These are phyloP conservation scores for Mycosarcoma maydis DNA, from an alignment of 1,284 basidiomycete species.

Conservation along the genomic window DNA sequence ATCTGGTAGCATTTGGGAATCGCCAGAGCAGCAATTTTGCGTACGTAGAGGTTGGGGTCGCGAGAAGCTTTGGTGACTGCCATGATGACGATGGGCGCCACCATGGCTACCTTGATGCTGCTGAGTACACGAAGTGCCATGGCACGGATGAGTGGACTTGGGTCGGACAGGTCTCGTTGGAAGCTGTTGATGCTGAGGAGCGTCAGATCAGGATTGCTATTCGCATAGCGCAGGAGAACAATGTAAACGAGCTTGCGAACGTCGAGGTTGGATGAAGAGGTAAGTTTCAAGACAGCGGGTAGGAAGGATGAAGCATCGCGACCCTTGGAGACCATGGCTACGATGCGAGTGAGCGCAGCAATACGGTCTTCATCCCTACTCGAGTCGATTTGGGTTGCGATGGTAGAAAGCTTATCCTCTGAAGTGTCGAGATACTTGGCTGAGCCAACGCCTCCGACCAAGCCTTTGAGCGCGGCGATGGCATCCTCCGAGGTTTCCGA, in stretches of 20 bases:
- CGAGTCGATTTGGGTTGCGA: constrained; percentile 58
- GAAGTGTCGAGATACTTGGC: constrained; percentile 59
- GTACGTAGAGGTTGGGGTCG: constrained; percentile 90
- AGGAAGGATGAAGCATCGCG: constrained; percentile 85
- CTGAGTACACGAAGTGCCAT: constrained; percentile 95
- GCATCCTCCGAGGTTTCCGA: constrained; percentile 64
- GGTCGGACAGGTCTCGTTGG: constrained; percentile 92
- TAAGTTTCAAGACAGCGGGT: constrained; percentile 62
- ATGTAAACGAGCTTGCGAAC: constrained; percentile 98
- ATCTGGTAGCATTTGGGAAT: constrained; percentile 80
- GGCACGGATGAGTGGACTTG: constrained; percentile 83
- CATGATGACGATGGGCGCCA: constrained; percentile 84
- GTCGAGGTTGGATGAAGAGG: constrained; percentile 74
- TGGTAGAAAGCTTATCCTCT: constrained; percentile 52
- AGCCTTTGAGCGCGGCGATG: constrained; percentile 56
- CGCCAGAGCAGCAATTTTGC: constrained; percentile 88
- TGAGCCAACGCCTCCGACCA: constrained; percentile 56
- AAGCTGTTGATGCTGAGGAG: constrained; percentile 98
- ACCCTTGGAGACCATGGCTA: constrained; percentile 82
- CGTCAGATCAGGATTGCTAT: constrained; percentile 80
- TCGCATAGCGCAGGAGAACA: constrained; percentile 89
- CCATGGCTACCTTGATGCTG: constrained; percentile 87
- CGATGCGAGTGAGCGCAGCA: constrained; percentile 58
- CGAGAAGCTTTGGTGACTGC: constrained; percentile 89
- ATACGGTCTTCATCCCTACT: constrained; percentile 57